These are phyloP conservation scores for Diutina ranongensis DNA, from an alignment of 1,139 yeast species.

Conservation along the genomic window DNA sequence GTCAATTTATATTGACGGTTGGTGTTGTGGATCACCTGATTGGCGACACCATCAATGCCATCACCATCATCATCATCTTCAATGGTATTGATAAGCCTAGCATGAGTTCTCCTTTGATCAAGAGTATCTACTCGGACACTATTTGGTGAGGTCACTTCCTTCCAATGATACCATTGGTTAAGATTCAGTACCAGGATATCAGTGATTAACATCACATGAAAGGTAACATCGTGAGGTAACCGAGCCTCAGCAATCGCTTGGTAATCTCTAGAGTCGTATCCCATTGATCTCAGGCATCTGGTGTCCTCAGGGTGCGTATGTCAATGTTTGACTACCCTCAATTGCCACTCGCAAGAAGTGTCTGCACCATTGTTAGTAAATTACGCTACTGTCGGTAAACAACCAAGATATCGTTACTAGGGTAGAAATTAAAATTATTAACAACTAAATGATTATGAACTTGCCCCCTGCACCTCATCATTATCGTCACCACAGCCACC, in stretches of 20 bases:
- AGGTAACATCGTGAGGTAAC: not conserved
- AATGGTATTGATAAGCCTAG: conserved; percentile 15
- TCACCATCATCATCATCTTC: conserved; percentile 14
- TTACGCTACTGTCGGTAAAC: too few relatives aligned
- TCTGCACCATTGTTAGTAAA: too few relatives aligned
- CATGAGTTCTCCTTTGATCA: conserved; percentile 9
- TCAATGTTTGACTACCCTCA: too few relatives aligned
- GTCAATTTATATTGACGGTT: conserved; percentile 19
- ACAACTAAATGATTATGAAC: too few relatives aligned
- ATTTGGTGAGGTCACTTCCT: conserved; percentile 26
- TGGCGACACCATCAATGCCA: conserved; percentile 4
- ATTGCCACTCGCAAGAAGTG: too few relatives aligned
- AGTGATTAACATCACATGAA: conserved; percentile 19
- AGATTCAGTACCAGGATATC: conserved; percentile 26
- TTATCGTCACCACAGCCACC: too few relatives aligned
- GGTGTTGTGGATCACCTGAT: too few relatives aligned
- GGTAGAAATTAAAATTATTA: too few relatives aligned
- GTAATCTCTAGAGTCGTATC: not conserved
- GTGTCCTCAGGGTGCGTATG: too few relatives aligned
- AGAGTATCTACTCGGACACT: conserved; percentile 29
- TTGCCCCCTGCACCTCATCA: too few relatives aligned
- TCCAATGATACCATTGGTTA: conserved; percentile 30
- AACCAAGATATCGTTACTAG: too few relatives aligned
- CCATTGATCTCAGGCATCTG: not conserved
- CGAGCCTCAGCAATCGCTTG: not conserved